Evolutionary conservation across 2,329 filamentous ascomycete genomes (phyloP).

Genomic region (Pseudophaeomoniella oleicola): DNA sequence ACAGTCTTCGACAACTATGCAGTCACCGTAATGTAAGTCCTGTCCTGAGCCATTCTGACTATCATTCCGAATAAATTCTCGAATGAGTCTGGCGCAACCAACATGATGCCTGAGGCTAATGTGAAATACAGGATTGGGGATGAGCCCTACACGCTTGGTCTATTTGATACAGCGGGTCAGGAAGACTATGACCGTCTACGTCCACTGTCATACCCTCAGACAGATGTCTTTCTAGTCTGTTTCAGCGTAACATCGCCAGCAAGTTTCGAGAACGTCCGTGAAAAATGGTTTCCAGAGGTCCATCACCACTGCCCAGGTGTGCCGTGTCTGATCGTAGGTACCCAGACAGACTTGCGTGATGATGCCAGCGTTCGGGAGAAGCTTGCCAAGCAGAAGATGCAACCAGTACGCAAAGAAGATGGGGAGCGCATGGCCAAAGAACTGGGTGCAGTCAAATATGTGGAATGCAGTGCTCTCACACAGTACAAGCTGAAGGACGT

Average conservation of each 20-base stretch:
- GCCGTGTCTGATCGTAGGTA: conserved; percentile 93
- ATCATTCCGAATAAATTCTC: conserved; percentile 6
- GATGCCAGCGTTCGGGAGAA: conserved; percentile 80
- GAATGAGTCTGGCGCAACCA: conserved; percentile 4
- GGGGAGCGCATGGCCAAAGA: conserved; percentile 96
- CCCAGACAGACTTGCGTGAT: conserved; percentile 89
- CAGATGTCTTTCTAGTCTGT: conserved; percentile 96
- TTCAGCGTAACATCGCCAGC: conserved; percentile 96
- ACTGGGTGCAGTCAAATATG: conserved; percentile 94
- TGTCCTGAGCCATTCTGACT: conserved; percentile 1
- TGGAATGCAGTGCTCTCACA: conserved; percentile 94
- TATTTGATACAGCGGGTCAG: conserved; percentile 97
- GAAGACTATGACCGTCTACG: conserved; percentile 98
- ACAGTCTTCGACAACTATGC: conserved; percentile 99
- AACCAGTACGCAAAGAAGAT: conserved; percentile 78
- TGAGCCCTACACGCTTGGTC: conserved; percentile 90
- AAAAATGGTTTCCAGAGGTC: conserved; percentile 98
- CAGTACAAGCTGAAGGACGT: conserved; percentile 99
- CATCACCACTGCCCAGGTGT: conserved; percentile 97
- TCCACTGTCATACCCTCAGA: conserved; percentile 93
- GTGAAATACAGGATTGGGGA: conserved; percentile 70
- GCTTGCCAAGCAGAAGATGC: conserved; percentile 90
- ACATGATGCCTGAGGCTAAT: too few species aligned
- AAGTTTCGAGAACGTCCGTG: conserved; percentile 96
- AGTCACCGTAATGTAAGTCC: conserved; percentile 90